phyloP scores from a whole-genome alignment of 1,284 basidiomycete genomes.

The Papiliotrema terrestris region DNA sequence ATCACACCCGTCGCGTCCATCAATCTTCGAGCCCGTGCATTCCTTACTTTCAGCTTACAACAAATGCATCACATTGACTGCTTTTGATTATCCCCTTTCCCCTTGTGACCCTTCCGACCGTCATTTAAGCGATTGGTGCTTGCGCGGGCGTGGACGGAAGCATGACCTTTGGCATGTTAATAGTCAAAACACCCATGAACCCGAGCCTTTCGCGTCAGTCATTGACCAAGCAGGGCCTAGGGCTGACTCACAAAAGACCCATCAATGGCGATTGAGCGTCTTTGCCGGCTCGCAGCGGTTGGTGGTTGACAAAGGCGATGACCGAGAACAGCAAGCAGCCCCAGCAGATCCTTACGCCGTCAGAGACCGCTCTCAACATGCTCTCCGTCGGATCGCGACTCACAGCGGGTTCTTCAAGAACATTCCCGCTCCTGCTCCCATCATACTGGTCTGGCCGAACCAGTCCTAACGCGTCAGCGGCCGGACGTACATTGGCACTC shows the following conservation, averaged over 20 bases:
- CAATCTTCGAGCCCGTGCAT: too few species aligned
- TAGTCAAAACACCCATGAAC: constrained; percentile 35
- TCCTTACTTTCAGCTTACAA: background rate
- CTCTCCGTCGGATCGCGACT: constrained; percentile 8
- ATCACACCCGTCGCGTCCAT: too few species aligned
- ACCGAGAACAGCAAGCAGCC: constrained; percentile 32
- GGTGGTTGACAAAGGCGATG: constrained; percentile 31
- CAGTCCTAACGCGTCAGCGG: constrained; percentile 17
- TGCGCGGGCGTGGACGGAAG: background rate
- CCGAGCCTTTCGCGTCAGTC: constrained; percentile 32
- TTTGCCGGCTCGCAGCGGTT: constrained; percentile 32
- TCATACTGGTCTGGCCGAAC: constrained; percentile 36
- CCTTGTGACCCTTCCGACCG: background rate
- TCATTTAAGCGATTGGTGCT: background rate
- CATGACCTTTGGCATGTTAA: constrained; percentile 37
- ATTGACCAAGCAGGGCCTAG: background rate
- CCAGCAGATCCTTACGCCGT: constrained; percentile 36
- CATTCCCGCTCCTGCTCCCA: constrained; percentile 45
- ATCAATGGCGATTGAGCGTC: constrained; percentile 36
- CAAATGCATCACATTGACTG: background rate
- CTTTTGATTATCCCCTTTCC: too few species aligned
- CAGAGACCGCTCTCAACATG: background rate
- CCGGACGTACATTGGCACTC: too few species aligned
- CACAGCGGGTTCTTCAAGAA: constrained; percentile 46
- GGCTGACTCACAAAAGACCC: constrained; percentile 32